These are phyloP conservation scores for Vachellia pachyceras DNA, from an alignment of 306 rosid genomes.

Conservation along the genomic window DNA sequence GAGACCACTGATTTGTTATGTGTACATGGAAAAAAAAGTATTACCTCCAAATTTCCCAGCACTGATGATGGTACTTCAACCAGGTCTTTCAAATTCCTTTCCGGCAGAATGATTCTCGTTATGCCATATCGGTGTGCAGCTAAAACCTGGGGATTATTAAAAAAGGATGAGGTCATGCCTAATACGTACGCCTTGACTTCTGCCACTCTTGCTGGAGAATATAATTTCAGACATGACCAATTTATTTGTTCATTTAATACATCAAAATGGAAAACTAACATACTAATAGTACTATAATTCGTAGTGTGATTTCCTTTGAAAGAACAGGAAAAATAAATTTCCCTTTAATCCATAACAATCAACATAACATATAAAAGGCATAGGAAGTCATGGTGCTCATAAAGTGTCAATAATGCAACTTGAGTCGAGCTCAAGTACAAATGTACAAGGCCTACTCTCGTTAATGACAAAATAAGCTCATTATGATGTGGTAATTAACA, in stretches of 20 bases:
- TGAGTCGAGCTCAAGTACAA: background rate
- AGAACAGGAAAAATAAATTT: background rate
- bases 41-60: conserved; percentile 83
- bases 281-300: background rate
- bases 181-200: conserved; percentile 16
- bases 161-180: conserved; percentile 27
- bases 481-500: background rate
- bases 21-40: conserved; percentile 16
- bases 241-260: background rate
- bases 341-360: background rate
- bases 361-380: background rate
- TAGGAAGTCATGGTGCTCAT: background rate
- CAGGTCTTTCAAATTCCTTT: conserved; percentile 93
- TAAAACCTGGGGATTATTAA: conserved; percentile 69
- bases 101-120: conserved; percentile 89
- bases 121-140: conserved; percentile 95
- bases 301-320: conserved; percentile 18
- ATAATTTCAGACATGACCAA: background rate
- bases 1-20: conserved; percentile 1
- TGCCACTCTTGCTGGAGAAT: background rate
- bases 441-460: background rate
- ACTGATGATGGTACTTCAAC: conserved; percentile 89
- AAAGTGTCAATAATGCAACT: background rate
- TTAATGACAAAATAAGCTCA: background rate
- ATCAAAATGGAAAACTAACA: background rate